Base-by-base conservation (phyloP, 371 early-diverging fungal species). In the Mortierella sp. region DNA sequence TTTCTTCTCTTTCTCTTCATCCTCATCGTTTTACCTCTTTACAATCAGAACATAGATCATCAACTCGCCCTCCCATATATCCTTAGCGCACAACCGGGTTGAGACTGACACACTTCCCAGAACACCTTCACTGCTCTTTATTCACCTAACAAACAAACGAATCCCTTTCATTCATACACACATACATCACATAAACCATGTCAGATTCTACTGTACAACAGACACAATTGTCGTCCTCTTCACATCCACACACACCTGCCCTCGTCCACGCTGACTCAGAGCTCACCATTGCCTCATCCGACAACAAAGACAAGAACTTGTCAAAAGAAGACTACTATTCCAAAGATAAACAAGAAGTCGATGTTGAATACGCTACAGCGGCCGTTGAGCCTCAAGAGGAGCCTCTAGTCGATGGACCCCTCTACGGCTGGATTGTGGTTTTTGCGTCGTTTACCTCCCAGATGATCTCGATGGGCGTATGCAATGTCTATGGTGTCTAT, bases 401-500 rank as follows among this genome's bases (percentile, higher is more conserved):
- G n/a, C 63, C 50, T 7, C 38, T 82, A 16, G 75, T 80, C 0
- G 85, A 85, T 31, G 82, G 80, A 0, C 77, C 82, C 1, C 52
- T 63, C 16, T 88, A 80, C 57, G 91, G 89, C 1, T 92, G 92
- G 91, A 70, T 84, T 9, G 83, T 91, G 5, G 90, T 91, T 0
- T 73, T 76, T 14, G 83, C 90, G 0, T 84, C 89, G 1, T 91
- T 87, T 77, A 57, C 89, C 26, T 84, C 89, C 38, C 88, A 90
- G 48, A 88, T 90, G 86, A 84, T 90, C 73, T 83, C 88, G 5
- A 88, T 91, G 82, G 92, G 92, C 7, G 80, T 78, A 24, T 78
- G 80, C 77, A 89, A 89, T 77, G 78, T 87, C 73, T 92, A 88
- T 70, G 92, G 91, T 34, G 77, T 88, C 1, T 92, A 84, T 78